Base-by-base conservation (phyloP, 2,329 filamentous ascomycete genomes). In the Lachnum nothofagi region DNA sequence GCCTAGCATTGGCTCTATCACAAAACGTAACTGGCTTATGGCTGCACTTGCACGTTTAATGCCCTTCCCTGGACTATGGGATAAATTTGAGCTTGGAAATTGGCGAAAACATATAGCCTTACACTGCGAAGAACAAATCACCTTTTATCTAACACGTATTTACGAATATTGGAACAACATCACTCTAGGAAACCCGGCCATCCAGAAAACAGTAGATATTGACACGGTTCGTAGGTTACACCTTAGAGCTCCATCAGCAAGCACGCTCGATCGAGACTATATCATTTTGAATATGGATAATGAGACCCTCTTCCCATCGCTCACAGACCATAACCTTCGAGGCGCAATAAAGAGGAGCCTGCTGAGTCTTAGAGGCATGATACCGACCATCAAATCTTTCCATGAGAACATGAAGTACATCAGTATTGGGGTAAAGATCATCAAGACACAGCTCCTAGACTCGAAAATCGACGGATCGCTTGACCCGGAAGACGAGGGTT, bases 51-150 rank as follows among this genome's bases (percentile, higher is more conserved):
- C 44, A 22, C 10, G 33, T 14, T 35, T 51, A 5, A 5, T 31
- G 10, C 5, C 2, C 12, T 48, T 48, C 17, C 44, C 49, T 12
- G 41, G 44, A 10, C 25, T 51, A 16, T 44, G 22, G 33, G 27
- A 12, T 33, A 25, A 44, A 3, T 34, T 51, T 12, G 40, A 52
- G n/a, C 38, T 52, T 17, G 49, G 49, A 0, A 52, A 52, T 33
- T 12, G 35, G 19, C 19, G 9, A 14, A 22, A 12, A 17, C 35
- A 40, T 23, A 17, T 40, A 7, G 20, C 38, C 22, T 22, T 40
- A 7, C 20, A 9, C 9, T 40, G 20, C 16, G 20, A 40, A 12
- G 5, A 22, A 4, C 17, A 40, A n/a, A 9, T 40, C 3, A 3
- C 14, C 10, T 8, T 14, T 22, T 40, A 40, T 24, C 24, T 40